Conservation (phyloP, 352 stramenopile genomes). For the Phytopythium delawarense region DNA sequence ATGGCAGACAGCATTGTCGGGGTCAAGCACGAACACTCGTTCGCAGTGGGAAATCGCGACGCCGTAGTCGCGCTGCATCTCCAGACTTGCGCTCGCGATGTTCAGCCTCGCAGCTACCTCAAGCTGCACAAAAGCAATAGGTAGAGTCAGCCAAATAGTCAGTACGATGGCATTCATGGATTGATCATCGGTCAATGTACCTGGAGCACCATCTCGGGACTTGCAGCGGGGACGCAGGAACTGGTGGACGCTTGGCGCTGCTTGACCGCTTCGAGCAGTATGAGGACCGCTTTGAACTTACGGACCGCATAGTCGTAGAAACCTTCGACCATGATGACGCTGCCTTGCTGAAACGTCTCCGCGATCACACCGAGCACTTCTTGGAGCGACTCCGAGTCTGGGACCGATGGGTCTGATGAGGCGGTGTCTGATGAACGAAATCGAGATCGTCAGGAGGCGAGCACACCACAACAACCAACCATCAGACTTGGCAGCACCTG, state of each 20-base stretch:
- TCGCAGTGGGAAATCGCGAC: conserved; percentile 40
- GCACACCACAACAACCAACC: neutral
- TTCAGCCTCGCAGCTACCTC: conserved; percentile 62
- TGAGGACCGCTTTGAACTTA: conserved; percentile 48
- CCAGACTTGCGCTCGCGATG: conserved; percentile 50
- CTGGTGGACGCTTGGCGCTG: neutral
- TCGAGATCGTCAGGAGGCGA: neutral
- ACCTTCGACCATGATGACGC: conserved; percentile 57
- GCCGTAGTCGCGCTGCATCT: conserved; percentile 54
- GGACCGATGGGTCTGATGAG: neutral
- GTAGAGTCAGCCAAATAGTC: neutral
- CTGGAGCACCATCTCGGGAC: conserved; percentile 12
- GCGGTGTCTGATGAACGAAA: neutral
- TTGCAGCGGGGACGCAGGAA: neutral
- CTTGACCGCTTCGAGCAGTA: conserved; percentile 20
- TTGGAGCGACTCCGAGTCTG: conserved; percentile 9
- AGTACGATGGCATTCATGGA: neutral
- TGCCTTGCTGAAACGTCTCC: conserved; percentile 39
- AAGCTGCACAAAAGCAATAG: conserved; percentile 10
- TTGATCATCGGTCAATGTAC: conserved; percentile 6
- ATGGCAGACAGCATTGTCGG: conserved; percentile 23
- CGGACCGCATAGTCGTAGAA: conserved; percentile 58
- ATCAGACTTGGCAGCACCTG: neutral
- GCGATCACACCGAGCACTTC: conserved; percentile 27
- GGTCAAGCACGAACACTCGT: conserved; percentile 30